phyloP scores from a whole-genome alignment of 345 rosid species.

The Noccaea bulbosa region DNA sequence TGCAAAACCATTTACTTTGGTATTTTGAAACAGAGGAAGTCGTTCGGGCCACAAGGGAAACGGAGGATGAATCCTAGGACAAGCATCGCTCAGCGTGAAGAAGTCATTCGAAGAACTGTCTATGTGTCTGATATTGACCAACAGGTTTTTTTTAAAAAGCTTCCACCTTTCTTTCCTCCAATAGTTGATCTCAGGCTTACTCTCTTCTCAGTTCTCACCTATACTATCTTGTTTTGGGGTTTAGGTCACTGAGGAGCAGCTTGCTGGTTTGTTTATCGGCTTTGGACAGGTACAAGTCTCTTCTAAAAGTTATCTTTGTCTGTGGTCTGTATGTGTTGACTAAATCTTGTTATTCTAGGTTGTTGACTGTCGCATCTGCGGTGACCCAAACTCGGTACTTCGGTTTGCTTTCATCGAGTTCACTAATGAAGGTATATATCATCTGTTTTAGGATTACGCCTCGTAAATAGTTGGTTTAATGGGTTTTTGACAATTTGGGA shows the following conservation, averaged over 20 bases:
- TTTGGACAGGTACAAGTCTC: conserved; percentile 74
- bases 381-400: conserved; percentile 92
- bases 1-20: conserved; percentile 3
- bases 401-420: conserved; percentile 98
- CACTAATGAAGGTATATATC: conserved; percentile 81
- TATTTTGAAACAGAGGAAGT: conserved; percentile 59
- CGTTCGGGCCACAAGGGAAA: conserved; percentile 59
- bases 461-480: conserved; percentile 18
- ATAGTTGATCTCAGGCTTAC: neutral
- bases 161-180: neutral
- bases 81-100: conserved; percentile 85
- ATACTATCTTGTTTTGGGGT: conserved; percentile 20
- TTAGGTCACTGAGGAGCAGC: conserved; percentile 96
- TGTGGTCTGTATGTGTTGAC: conserved; percentile 11
- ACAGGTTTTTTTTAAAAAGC: conserved; percentile 56
- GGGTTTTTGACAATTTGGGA: conserved; percentile 13
- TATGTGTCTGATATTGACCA: conserved; percentile 94
- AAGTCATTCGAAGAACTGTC: conserved; percentile 79
- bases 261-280: conserved; percentile 75
- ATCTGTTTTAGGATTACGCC: neutral
- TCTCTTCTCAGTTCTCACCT: conserved; percentile 1
- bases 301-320: conserved; percentile 14
- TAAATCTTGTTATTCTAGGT: conserved; percentile 48
- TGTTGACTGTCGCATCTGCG: conserved; percentile 94
- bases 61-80: conserved; percentile 75